These are phyloP conservation scores for Claviceps pazoutovae DNA, from an alignment of 2,329 filamentous ascomycete genomes.

Conservation along the genomic window DNA sequence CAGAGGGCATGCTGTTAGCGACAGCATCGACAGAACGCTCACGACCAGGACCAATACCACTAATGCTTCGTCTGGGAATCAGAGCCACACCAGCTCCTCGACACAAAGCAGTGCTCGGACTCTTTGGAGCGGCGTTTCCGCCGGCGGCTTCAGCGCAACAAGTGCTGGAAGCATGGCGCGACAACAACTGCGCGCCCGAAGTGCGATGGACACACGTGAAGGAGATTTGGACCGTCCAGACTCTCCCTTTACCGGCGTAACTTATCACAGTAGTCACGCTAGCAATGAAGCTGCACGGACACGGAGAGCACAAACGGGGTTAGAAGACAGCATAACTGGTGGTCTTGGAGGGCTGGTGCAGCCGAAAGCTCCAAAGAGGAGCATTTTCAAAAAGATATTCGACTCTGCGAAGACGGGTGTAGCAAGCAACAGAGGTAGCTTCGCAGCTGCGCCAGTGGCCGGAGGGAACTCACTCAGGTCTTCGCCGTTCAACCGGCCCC, in stretches of 20 bases:
- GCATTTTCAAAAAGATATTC: conserved; percentile 91
- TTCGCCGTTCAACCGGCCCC: conserved; percentile 28
- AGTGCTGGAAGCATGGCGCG: conserved; percentile 88
- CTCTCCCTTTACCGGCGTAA: conserved; percentile 61
- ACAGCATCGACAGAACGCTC: conserved; percentile 58
- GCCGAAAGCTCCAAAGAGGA: conserved; percentile 69
- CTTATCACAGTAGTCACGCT: conserved; percentile 81
- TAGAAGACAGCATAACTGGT: conserved; percentile 49
- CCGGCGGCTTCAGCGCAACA: conserved; percentile 81
- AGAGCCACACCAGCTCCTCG: conserved; percentile 59
- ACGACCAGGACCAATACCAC: conserved; percentile 82
- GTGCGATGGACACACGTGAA: conserved; percentile 48
- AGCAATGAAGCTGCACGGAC: conserved; percentile 32
- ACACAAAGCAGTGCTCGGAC: conserved; percentile 71
- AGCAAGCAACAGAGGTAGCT: conserved; percentile 74
- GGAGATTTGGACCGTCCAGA: conserved; percentile 42
- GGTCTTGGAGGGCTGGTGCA: conserved; percentile 64
- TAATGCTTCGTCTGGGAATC: conserved; percentile 58
- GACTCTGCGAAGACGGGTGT: conserved; percentile 90
- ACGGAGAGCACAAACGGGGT: conserved; percentile 52
- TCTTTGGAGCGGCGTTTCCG: conserved; percentile 87
- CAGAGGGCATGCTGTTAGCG: conserved; percentile 17
- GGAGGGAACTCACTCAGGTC: conserved; percentile 31
- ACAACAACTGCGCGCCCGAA: conserved; percentile 52
- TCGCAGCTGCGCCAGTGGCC: conserved; percentile 40